Evolutionary conservation across 1,284 basidiomycete species (phyloP), one percentile per base, ranked within the genome.

Genomic region (Sanghuangporus weigelae): DNA sequence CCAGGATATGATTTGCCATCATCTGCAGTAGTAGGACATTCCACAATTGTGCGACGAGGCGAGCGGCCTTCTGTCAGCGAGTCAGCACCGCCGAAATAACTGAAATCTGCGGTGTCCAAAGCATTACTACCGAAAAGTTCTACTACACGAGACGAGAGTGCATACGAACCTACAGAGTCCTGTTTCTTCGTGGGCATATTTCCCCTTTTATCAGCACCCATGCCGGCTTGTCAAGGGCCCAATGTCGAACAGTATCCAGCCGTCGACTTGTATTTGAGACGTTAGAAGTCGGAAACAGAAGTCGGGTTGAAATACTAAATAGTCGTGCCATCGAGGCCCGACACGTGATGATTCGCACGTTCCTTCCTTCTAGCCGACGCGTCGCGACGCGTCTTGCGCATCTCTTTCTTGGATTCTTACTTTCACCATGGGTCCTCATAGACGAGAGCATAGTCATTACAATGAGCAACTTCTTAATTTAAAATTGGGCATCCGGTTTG

Each of bases 81-180:
- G 68, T 93, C 90, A n/a, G 90, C 90, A 8, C 90, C 90, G 53
- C 90, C 90, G 68, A 83, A 89, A 66, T 87, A 81, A 71, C 90
- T 92, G 73, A 83, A 90, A 71, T 91, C 87, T 89, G 50, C 3
- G 12, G 19, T 12, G 50, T 39, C 7, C 14, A 21, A 14, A 7
- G 40, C 26, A 42, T 42, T 23, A 19, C 14, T 53, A 35, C 23
- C 21, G 23, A 44, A 19, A 14, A 10, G 36, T 35, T 3, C n/a
- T 35, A 12, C 21, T 1, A 53, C 50, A 53, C 12, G 14, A 16
- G 3, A 16, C 12, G 19, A 35, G 23, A 35, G 14, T 53, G 4
- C 50, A 53, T 53, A 53, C 50, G 31, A 16, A 53, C 50, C 50
- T 53, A 53, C 21, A 21, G 12, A 12, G 12, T 53, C 23, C 21